Evolutionary conservation across 192 early-diverging fungal genomes (phyloP).

Genomic region (Martensiomyces pterosporus): DNA sequence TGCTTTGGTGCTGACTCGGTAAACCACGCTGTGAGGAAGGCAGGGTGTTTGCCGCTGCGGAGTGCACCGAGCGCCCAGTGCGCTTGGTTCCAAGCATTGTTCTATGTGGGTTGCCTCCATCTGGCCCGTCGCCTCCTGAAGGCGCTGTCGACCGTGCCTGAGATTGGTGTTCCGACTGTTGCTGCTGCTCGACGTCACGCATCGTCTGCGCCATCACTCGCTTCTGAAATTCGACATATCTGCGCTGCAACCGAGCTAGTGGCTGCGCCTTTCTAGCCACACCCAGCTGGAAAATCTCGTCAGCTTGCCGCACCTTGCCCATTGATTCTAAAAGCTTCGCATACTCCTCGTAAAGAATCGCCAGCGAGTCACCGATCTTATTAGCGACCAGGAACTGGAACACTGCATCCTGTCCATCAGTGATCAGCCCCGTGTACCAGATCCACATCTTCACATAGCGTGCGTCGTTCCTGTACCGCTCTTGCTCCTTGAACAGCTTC

Average conservation of each 20-base stretch:
- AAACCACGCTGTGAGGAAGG: slow-evolving; percentile 25
- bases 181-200: slow-evolving; percentile 7
- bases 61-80: slow-evolving; percentile 13
- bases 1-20: neutral
- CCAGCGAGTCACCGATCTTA: slow-evolving; percentile 61
- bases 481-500: slow-evolving; percentile 48
- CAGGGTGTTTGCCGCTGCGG: slow-evolving; percentile 30
- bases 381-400: slow-evolving; percentile 73
- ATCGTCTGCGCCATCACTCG: slow-evolving; percentile 36
- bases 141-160: slow-evolving; percentile 4
- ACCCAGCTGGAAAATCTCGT: slow-evolving; percentile 62
- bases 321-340: slow-evolving; percentile 55
- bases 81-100: slow-evolving; percentile 37
- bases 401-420: slow-evolving; percentile 57
- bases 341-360: slow-evolving; percentile 77
- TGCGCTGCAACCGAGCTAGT: slow-evolving; percentile 55
- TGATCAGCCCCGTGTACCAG: slow-evolving; percentile 48
- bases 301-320: slow-evolving; percentile 51
- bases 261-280: slow-evolving; percentile 69
- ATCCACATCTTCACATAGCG: slow-evolving; percentile 63
- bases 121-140: too few relatives aligned
- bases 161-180: neutral
- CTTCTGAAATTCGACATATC: slow-evolving; percentile 58
- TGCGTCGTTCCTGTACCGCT: slow-evolving; percentile 58
- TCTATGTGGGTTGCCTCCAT: slow-evolving; percentile 1